Conservation (phyloP, 1,284 basidiomycete species). For the Ganoderma boninense region DNA sequence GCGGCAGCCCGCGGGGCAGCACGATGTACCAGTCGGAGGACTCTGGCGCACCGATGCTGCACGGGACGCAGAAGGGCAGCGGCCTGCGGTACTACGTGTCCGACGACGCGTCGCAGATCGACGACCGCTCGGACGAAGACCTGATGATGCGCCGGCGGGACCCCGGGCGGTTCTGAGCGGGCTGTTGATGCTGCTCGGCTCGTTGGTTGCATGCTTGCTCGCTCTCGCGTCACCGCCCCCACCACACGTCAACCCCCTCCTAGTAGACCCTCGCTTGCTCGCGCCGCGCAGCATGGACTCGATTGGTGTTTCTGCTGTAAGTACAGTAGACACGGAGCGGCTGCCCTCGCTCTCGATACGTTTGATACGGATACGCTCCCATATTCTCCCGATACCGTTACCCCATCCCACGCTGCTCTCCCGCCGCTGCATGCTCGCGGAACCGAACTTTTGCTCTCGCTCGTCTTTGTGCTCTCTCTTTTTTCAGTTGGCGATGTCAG, state of each 20-base stretch:
- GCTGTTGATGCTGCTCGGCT: background rate
- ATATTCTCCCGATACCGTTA: background rate
- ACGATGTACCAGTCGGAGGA: constrained; percentile 62
- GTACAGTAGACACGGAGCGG: constrained; percentile 15
- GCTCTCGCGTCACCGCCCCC: too few relatives aligned
- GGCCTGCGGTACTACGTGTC: constrained; percentile 62
- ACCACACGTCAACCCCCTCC: background rate
- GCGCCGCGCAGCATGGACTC: constrained; percentile 12
- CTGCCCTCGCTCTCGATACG: constrained; percentile 3
- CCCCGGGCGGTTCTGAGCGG: constrained; percentile 33
- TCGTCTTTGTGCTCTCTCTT: constrained; percentile 1
- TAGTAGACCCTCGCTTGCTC: too few relatives aligned
- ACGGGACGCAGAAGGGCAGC: constrained; percentile 57
- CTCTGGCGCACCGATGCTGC: constrained; percentile 60
- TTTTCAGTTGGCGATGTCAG: background rate
- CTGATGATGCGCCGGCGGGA: constrained; percentile 35
- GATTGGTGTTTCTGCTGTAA: background rate
- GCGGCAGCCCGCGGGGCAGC: constrained; percentile 49
- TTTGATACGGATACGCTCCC: background rate
- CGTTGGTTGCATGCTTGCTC: background rate
- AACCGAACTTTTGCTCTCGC: background rate
- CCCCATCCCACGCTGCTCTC: background rate
- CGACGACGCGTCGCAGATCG: constrained; percentile 53
- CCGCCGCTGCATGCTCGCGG: background rate
- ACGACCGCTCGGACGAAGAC: constrained; percentile 37